A percentile compares a stretch with the other conserved stretches of the same genome.
Evolutionary conservation across 2,329 filamentous ascomycete species (phyloP).

Genomic region (Immersiporthe knoxdaviesiana): DNA sequence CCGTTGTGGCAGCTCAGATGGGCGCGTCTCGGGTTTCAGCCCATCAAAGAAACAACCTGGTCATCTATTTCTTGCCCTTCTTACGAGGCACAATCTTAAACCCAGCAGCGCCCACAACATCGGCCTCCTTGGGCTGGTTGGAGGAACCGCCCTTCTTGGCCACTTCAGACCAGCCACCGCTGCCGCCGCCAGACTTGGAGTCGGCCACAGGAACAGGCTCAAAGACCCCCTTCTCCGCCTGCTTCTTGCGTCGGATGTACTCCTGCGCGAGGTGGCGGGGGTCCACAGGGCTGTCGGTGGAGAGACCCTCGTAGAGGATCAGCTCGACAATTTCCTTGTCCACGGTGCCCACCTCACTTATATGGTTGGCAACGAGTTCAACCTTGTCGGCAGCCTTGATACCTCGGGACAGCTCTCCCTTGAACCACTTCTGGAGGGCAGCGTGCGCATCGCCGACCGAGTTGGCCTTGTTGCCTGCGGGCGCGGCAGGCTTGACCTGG

Average conservation of each 20-base stretch:
- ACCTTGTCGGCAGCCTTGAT: slow-evolving; percentile 62
- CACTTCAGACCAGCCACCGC: slow-evolving; percentile 91
- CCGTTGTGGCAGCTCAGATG: background rate
- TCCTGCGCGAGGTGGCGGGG: slow-evolving; percentile 92
- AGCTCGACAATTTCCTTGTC: slow-evolving; percentile 45
- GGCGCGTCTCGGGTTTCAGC: background rate
- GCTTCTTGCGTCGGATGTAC: slow-evolving; percentile 88
- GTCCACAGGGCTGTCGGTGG: slow-evolving; percentile 85
- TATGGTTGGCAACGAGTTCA: slow-evolving; percentile 76
- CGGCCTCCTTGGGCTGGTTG: slow-evolving; percentile 46
- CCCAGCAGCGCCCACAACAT: slow-evolving; percentile 49
- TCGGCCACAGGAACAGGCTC: slow-evolving; percentile 64
- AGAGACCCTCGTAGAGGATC: slow-evolving; percentile 88
- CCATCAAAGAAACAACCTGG: background rate
- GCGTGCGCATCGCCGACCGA: slow-evolving; percentile 67
- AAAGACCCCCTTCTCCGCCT: slow-evolving; percentile 84
- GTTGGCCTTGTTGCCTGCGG: slow-evolving; percentile 45
- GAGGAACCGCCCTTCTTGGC: slow-evolving; percentile 80
- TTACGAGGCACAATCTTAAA: slow-evolving; percentile 97
- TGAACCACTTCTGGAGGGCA: slow-evolving; percentile 93
- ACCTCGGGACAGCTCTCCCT: slow-evolving; percentile 76
- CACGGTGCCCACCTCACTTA: slow-evolving; percentile 62
- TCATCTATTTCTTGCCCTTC: slow-evolving; percentile 75
- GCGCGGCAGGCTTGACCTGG: slow-evolving; percentile 44
- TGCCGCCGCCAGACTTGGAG: slow-evolving; percentile 59